Percentiles rank a stretch among this genome's conserved stretches.
These are phyloP conservation scores for Termitomyces sp. DNA, from an alignment of 768 basidiomycete genomes.

Conservation along the genomic window DNA sequence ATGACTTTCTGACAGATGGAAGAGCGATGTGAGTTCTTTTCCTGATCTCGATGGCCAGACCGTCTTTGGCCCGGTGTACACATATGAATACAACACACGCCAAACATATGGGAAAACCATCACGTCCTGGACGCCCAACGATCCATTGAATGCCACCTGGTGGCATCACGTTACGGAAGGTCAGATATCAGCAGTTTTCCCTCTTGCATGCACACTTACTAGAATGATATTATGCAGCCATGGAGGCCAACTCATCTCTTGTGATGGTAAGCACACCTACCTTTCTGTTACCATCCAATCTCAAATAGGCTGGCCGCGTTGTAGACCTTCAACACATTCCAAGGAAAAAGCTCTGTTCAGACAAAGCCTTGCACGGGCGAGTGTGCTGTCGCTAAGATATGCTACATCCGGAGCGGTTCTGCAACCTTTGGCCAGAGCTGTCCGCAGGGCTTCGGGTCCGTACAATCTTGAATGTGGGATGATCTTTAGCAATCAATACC, in stretches of 20 bases:
- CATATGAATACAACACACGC: constrained; percentile 67
- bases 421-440: constrained; percentile 59
- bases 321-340: constrained; percentile 62
- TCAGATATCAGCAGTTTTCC: constrained; percentile 13
- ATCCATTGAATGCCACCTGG: constrained; percentile 78
- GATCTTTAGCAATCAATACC: not conserved
- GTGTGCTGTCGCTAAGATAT: constrained; percentile 65
- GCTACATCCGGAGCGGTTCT: constrained; percentile 75
- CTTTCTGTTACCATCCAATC: not conserved
- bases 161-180: constrained; percentile 79
- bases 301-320: not conserved
- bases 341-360: constrained; percentile 63
- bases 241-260: constrained; percentile 51
- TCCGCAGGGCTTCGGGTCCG: constrained; percentile 55
- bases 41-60: constrained; percentile 52
- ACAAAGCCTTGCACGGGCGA: constrained; percentile 51
- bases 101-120: constrained; percentile 57
- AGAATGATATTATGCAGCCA: constrained; percentile 32
- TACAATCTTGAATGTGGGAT: constrained; percentile 20
- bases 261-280: constrained; percentile 43
- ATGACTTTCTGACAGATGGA: constrained; percentile 42
- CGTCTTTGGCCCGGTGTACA: constrained; percentile 54
- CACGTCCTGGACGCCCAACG: constrained; percentile 51
- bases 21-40: constrained; percentile 54
- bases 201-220: not conserved